Evolutionary conservation across 2,329 filamentous ascomycete species (phyloP), one percentile per base, ranked within the genome.

Genomic region (Aurifilum marmelostoma): DNA sequence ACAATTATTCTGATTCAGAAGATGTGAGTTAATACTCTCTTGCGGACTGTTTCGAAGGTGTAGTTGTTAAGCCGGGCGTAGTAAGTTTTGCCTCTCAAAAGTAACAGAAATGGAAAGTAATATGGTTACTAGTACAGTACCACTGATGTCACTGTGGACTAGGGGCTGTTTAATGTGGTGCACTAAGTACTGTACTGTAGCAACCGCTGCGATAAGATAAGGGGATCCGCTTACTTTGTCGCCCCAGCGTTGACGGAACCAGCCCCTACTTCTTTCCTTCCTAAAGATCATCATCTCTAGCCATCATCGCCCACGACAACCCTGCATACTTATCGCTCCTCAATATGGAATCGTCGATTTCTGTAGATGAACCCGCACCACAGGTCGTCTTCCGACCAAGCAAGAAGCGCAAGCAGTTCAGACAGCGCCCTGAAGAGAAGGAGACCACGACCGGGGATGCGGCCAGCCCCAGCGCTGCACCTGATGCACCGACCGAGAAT

Each of bases 401-500:
- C 70, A 90, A 89, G 77, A 90, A 89, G 78, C 83, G 87, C 75
- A 89, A 89, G 75, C 79, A 81, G 6, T 87, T 88, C 72, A 83
- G 88, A 61, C 86, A 87, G 71, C 85, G 86, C 71, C 72, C 76
- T 24, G 73, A 76, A 58, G 74, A 75, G 60, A 52, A 29, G 29
- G 47, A 61, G 52, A 37, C 62, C 63, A 60, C 47, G 29, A 29
- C 54, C 16, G 64, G 47, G 18, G 64, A 67, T 52, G 64, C 50
- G 5, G 32, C 72, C 5, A n/a, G 65, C 24, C 50, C 67, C 50
- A 29, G 34, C 47, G 52, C 41, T 8, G 39, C 61, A 41, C 70
- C 65, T 27, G 37, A 24, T 4, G 39, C 16, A 29, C 60, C 68
- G 18, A 56, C 69, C 43, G 67, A 69, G 41, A 47, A 68, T 37